Base-by-base conservation (phyloP, 495 filamentous ascomycete genomes). In the Penicillium parvum region DNA sequence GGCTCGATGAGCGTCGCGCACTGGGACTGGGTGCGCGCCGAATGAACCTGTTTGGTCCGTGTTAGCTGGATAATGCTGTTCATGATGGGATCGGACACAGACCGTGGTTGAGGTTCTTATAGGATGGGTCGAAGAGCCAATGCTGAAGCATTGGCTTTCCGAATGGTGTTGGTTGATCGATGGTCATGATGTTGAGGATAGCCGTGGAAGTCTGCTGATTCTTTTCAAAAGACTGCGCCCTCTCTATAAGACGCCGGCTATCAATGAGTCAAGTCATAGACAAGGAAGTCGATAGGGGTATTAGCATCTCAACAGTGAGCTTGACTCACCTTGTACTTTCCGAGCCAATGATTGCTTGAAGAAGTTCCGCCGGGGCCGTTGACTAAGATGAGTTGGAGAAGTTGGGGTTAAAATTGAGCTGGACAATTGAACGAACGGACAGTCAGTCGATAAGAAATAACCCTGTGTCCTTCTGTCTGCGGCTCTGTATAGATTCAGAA, bases 41-140 rank as follows among this genome's bases (percentile, higher is more conserved):
- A 85, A 96, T 16, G 90, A 89, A 41, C 88, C 87, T 84, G 42
- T 14, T 20, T 3, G 7, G 10, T 51, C n/a, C 43, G 21, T 37
- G 17, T 35, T 11, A 43, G 29, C 20, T 10, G 4, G 0, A 11
- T 11, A 16, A 9, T 20, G 32, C 11, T 16, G 14, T 17, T 12
- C 5, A 11, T 15, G 32, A 20, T 16, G 11, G 10, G 16, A 15
- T 6, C 14, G 20, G 30, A 21, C 36, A 29, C 60, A 42, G 61
- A 89, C 88, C 90, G 49, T 96, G 86, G 64, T 95, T 95, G 48
- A 96, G 67, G 49, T 89, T 88, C 17, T 72, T 75, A 56, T 77
- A 90, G 3, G 66, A 60, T 0, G 77, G 74, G 45, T 83, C 81
- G 38, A 92, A 81, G 5, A 81, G 68, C 61, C 95, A 96, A 39